These are phyloP conservation scores for Hericium erinaceus DNA, from an alignment of 768 basidiomycete genomes.

Conservation along the genomic window DNA sequence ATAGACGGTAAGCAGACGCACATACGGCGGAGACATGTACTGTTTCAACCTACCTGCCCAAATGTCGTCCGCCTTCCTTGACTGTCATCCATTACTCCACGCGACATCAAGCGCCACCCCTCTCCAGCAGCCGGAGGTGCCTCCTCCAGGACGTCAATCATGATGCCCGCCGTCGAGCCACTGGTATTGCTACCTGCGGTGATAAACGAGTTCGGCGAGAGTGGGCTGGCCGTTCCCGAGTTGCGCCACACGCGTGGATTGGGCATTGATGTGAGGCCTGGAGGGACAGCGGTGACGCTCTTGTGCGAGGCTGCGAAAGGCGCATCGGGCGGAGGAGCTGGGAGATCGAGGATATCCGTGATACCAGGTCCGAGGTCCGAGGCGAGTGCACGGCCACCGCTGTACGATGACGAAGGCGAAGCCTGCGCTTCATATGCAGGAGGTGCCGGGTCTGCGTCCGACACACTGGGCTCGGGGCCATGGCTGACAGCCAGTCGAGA, in stretches of 20 bases:
- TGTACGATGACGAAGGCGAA: not conserved
- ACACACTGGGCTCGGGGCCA: not conserved
- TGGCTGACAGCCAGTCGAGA: constrained; percentile 11
- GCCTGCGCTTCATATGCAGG: constrained; percentile 8
- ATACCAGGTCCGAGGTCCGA: not conserved
- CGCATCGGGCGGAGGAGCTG: constrained; percentile 47
- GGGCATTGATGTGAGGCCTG: constrained; percentile 26
- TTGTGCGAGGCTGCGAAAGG: constrained; percentile 31
- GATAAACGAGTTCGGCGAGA: not conserved
- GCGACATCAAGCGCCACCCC: constrained; percentile 50
- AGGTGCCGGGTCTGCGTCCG: not conserved
- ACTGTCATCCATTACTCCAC: constrained; percentile 18
- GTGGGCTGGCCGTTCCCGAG: constrained; percentile 14
- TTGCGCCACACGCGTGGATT: constrained; percentile 26
- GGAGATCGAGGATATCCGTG: constrained; percentile 43
- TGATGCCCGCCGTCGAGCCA: constrained; percentile 21
- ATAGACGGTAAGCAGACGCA: not conserved
- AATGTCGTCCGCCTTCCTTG: constrained; percentile 45
- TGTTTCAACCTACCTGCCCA: constrained; percentile 40
- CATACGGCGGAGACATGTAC: too few relatives aligned
- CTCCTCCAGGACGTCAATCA: constrained; percentile 59
- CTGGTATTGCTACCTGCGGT: not conserved
- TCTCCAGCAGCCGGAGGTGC: constrained; percentile 54
- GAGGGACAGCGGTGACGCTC: constrained; percentile 21
- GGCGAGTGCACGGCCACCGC: constrained; percentile 11